Evolutionary conservation across 306 rosid species (phyloP).

Genomic region (Alnus rubra): DNA sequence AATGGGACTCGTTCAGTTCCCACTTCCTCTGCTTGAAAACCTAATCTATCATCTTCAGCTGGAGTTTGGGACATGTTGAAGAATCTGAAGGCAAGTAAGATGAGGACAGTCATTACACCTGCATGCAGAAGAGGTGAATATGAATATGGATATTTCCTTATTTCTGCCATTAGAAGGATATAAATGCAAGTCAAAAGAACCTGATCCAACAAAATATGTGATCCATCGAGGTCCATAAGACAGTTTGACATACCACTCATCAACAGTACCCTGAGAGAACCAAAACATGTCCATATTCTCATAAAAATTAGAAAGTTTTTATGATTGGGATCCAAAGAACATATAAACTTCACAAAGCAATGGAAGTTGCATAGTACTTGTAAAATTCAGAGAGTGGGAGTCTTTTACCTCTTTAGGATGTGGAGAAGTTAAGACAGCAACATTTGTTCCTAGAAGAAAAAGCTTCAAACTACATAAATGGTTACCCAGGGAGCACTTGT

Average conservation of each 20-base stretch:
- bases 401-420: slow-evolving; percentile 37
- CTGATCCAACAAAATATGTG: slow-evolving; percentile 43
- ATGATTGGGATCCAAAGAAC: background rate
- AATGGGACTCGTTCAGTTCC: slow-evolving; percentile 38
- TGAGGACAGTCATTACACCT: slow-evolving; percentile 39
- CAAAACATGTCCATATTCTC: background rate
- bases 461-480: slow-evolving; percentile 36
- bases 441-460: slow-evolving; percentile 9
- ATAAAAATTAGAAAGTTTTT: background rate
- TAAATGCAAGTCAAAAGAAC: slow-evolving; percentile 14
- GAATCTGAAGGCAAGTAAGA: slow-evolving; percentile 23
- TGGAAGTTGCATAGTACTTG: background rate
- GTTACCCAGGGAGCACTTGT: slow-evolving; percentile 38
- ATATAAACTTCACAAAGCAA: background rate
- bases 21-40: slow-evolving; percentile 11
- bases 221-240: slow-evolving; percentile 56
- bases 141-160: background rate
- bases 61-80: slow-evolving; percentile 18
- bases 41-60: background rate
- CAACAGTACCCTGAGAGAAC: slow-evolving; percentile 31
- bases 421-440: slow-evolving; percentile 47
- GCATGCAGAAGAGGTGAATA: slow-evolving; percentile 5
- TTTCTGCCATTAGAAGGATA: background rate
- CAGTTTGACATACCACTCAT: slow-evolving; percentile 36
- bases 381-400: background rate